These are phyloP conservation scores for Candida buenavistaensis DNA, from an alignment of 1,139 yeast species.

Conservation along the genomic window DNA sequence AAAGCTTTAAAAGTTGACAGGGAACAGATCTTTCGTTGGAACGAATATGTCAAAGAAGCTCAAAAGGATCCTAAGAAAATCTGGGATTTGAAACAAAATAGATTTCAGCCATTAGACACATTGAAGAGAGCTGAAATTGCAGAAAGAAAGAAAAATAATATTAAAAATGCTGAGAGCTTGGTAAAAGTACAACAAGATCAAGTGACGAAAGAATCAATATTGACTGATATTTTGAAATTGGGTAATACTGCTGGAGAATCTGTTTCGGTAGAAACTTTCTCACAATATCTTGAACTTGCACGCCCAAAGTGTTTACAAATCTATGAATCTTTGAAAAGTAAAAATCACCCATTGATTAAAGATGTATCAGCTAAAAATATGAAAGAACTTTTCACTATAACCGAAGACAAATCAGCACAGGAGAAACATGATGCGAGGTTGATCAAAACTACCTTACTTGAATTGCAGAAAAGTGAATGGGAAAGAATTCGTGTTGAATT, in stretches of 20 bases:
- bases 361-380: constrained; percentile 20
- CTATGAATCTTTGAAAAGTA: constrained; percentile 27
- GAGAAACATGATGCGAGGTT: constrained; percentile 45
- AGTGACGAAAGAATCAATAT: constrained; percentile 46
- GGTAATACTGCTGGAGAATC: constrained; percentile 25
- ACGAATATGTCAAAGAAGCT: constrained; percentile 62
- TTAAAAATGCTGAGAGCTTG: constrained; percentile 21
- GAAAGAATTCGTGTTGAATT: constrained; percentile 51
- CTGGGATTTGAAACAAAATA: constrained; percentile 54
- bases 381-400: constrained; percentile 29
- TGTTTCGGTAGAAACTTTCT: constrained; percentile 23
- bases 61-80: constrained; percentile 56
- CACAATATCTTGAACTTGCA: constrained; percentile 20
- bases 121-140: constrained; percentile 27
- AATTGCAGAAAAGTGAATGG: constrained; percentile 50
- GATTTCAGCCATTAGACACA: constrained; percentile 42
- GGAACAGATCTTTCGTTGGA: constrained; percentile 73
- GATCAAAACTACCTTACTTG: constrained; percentile 56
- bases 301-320: constrained; percentile 33
- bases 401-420: constrained; percentile 33
- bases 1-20: constrained; percentile 69
- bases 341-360: constrained; percentile 28
- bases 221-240: constrained; percentile 37
- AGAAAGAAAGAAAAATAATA: constrained; percentile 22
- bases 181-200: constrained; percentile 42